Evolutionary conservation across 225 moss, liverwort and hornwort genomes (phyloP), one percentile per base, ranked within the genome.

Genomic region (Takakia lepidozioides): DNA sequence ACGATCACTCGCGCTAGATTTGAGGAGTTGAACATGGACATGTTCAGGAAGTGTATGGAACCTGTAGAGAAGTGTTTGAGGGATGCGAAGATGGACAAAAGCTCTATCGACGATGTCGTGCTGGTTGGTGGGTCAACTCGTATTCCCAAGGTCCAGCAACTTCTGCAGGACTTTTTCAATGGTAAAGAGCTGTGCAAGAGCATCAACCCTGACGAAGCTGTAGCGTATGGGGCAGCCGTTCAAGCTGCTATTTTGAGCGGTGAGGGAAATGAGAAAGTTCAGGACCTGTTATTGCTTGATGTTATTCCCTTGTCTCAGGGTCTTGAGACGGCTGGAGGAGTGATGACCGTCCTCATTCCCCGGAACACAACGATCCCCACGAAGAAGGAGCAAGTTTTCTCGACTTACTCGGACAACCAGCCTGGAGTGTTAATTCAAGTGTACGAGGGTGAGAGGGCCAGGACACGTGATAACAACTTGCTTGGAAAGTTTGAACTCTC

Each of bases 121-220:
- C 27, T 75, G 63, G 73, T 73, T 0, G 73, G 73, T 2, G 67
- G 73, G 9, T 73, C 73, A 0, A 73, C 73, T 10, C 67, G 67
- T 25, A 73, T 73, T 18, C 67, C 73, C 0, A 73, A 73, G 55
- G 67, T 73, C 0, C 73, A 73, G 40, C 67, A 73, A 45, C 0
- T 73, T 10, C 8, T 73, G 1, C 63, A 73, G 2, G 45, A 62
- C 10, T 62, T 62, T 17, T 62, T 62, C 38, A 62, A 62, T 24
- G 62, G 72, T 0, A 46, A 67, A 62, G 67, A 73, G 51, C 10
- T 73, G 17, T 73, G 73, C 68, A 73, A 73, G 54, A 52, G 52
- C 29, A 70, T 73, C 36, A 73, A 73, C 50, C 72, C 63, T 0
- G 72, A 73, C 16, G 63, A 73, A 49, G 72, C 72, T 0, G 62